These are phyloP conservation scores for Ananas comosus DNA, from an alignment of 176 grass and related monocot species.

Conservation along the genomic window DNA sequence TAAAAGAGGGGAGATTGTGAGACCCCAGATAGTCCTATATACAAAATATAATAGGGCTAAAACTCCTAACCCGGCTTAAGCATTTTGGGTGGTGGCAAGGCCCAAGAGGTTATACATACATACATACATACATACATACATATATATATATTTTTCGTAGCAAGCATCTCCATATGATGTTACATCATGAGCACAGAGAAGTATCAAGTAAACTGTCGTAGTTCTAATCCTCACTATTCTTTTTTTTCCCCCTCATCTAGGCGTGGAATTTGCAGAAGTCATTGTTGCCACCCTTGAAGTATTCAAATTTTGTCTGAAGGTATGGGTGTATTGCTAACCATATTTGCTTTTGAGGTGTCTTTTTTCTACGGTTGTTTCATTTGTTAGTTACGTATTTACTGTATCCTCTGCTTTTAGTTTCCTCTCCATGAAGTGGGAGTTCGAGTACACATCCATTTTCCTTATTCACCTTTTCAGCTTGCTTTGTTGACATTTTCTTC, in stretches of 20 bases:
- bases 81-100: too few species aligned
- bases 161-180: not conserved
- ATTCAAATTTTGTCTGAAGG: constrained; percentile 64
- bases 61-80: too few species aligned
- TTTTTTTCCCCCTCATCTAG: constrained; percentile 5
- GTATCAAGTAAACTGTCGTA: constrained; percentile 9
- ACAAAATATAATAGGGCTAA: too few species aligned
- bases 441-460: not conserved
- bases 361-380: not conserved
- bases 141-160: constrained; percentile 15
- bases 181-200: constrained; percentile 1
- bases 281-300: constrained; percentile 51
- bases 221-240: constrained; percentile 8
- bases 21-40: too few species aligned
- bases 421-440: not conserved
- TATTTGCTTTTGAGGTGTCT: too few species aligned
- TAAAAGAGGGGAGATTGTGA: too few species aligned
- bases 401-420: not conserved
- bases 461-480: not conserved
- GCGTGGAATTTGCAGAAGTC: constrained; percentile 14
- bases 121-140: too few species aligned
- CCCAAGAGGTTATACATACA: too few species aligned
- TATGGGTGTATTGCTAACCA: constrained; percentile 14
- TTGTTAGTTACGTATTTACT: not conserved
- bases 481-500: constrained; percentile 25